Conservation (phyloP, 441 rosid species). For the Erodium texanum region DNA sequence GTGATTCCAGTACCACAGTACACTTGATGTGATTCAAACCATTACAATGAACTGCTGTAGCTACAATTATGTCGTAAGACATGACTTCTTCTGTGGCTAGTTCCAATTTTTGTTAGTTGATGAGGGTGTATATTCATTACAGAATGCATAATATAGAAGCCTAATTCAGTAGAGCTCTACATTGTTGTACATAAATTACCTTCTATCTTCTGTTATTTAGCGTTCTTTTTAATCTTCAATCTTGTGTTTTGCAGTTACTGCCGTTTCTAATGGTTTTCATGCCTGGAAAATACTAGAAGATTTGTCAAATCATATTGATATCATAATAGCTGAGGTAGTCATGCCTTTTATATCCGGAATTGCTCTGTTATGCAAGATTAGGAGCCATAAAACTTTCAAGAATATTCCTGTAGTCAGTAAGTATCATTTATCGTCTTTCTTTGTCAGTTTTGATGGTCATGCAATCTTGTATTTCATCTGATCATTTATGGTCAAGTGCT, state of each 20-base stretch:
- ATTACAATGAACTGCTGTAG: background rate
- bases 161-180: background rate
- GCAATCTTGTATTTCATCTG: background rate
- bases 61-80: background rate
- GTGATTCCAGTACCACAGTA: background rate
- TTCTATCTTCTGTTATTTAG: background rate
- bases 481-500: constrained; percentile 22
- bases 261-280: constrained; percentile 28
- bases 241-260: constrained; percentile 22
- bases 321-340: constrained; percentile 27
- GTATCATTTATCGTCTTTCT: constrained; percentile 8
- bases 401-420: constrained; percentile 27
- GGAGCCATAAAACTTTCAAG: constrained; percentile 27
- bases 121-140: background rate
- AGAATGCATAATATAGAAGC: background rate
- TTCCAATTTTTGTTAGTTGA: background rate
- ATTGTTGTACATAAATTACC: background rate
- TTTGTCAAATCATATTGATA: constrained; percentile 23
- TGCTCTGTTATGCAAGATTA: constrained; percentile 25
- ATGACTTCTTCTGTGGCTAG: background rate
- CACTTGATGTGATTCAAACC: background rate
- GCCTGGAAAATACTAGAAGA: constrained; percentile 30
- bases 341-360: constrained; percentile 28
- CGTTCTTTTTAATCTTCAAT: background rate
- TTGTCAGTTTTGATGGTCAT: background rate